A percentile compares a stretch with the other conserved stretches of the same genome.
These are phyloP conservation scores for Geotrichum phurueaensis DNA, from an alignment of 1,139 yeast genomes.

Conservation along the genomic window DNA sequence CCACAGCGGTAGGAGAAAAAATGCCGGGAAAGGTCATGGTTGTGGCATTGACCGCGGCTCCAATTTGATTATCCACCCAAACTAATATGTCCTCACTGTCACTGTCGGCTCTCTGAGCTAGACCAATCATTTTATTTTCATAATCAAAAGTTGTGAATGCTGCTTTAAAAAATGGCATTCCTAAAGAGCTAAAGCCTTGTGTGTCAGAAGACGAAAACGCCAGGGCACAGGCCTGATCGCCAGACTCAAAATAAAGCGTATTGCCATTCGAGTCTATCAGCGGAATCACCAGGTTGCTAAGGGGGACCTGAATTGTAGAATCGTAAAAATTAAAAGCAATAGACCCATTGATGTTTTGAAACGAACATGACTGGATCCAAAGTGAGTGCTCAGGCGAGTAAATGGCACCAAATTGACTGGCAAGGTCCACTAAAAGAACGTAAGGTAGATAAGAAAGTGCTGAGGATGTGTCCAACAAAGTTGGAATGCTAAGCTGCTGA, in stretches of 20 bases:
- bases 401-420: slow-evolving; percentile 68
- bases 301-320: slow-evolving; percentile 49
- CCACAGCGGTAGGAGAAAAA: slow-evolving; percentile 9
- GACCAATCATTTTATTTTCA: slow-evolving; percentile 51
- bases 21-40: slow-evolving; percentile 8
- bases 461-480: slow-evolving; percentile 55
- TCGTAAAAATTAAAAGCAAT: slow-evolving; percentile 52
- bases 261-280: slow-evolving; percentile 34
- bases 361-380: slow-evolving; percentile 66
- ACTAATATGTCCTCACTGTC: background rate
- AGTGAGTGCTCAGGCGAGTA: slow-evolving; percentile 45
- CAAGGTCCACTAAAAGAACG: slow-evolving; percentile 54
- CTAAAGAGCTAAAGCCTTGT: slow-evolving; percentile 54
- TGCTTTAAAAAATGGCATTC: slow-evolving; percentile 53
- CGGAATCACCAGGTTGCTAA: slow-evolving; percentile 46
- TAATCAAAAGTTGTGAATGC: slow-evolving; percentile 64
- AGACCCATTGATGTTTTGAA: slow-evolving; percentile 47
- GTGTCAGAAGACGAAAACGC: slow-evolving; percentile 48
- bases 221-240: slow-evolving; percentile 57
- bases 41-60: slow-evolving; percentile 1
- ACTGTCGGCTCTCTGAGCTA: slow-evolving; percentile 39
- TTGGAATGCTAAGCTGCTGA: slow-evolving; percentile 39
- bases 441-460: slow-evolving; percentile 54
- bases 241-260: slow-evolving; percentile 41
- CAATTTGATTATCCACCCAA: slow-evolving; percentile 4